Percentiles rank a stretch among this genome's conserved stretches.
Conservation (phyloP, 1,284 basidiomycete genomes). For the Rhodotorula sp. region DNA sequence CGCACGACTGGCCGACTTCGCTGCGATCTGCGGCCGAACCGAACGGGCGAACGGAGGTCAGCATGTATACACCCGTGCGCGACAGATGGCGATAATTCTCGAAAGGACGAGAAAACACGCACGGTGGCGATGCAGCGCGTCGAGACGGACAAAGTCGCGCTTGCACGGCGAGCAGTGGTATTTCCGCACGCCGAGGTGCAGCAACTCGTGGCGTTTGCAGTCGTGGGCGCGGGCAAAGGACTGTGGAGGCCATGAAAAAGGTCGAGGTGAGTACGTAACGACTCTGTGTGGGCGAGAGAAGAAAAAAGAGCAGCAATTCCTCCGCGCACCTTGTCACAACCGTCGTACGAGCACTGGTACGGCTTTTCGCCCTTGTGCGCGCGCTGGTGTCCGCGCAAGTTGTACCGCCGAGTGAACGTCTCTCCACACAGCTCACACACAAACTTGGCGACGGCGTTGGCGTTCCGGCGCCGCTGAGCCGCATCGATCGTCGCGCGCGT, state of each 20-base stretch:
- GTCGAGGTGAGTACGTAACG: neutral
- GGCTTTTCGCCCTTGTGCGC: conserved; percentile 81
- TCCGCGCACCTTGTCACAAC: conserved; percentile 62
- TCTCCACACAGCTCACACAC: conserved; percentile 59
- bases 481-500: conserved; percentile 41
- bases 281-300: neutral
- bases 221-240: conserved; percentile 80
- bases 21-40: conserved; percentile 33
- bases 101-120: neutral
- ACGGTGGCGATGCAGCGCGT: conserved; percentile 42
- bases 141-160: conserved; percentile 39
- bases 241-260: neutral
- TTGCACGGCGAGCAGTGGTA: conserved; percentile 41
- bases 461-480: conserved; percentile 34
- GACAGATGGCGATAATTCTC: too few species aligned
- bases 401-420: conserved; percentile 77
- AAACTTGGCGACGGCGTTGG: conserved; percentile 36
- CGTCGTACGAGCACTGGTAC: conserved; percentile 79
- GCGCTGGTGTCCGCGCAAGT: conserved; percentile 73
- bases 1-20: conserved; percentile 40
- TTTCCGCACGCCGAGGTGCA: conserved; percentile 57
- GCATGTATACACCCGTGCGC: too few species aligned
- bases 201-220: conserved; percentile 75
- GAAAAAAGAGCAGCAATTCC: neutral
- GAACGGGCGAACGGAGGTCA: too few species aligned